Conservation (phyloP, 805 yeast genomes). For the Starmerella bacillaris region DNA sequence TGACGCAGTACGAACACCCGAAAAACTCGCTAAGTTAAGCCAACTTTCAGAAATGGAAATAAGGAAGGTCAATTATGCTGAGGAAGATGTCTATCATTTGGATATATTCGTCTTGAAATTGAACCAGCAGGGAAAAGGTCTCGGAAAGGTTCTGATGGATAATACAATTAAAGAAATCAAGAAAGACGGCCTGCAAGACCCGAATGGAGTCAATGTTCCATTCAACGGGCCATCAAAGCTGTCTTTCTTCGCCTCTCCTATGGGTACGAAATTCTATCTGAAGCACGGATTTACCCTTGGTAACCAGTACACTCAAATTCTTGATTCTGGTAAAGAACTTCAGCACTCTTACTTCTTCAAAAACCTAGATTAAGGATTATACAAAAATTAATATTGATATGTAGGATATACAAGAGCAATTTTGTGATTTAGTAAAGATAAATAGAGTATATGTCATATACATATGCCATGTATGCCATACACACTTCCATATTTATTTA, state of each 20-base stretch:
- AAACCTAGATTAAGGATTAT: slow-evolving; percentile 2
- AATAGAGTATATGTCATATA: no score
- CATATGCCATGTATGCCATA: no score
- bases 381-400: no score
- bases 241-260: slow-evolving; percentile 12
- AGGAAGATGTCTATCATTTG: slow-evolving; percentile 3
- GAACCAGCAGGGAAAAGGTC: slow-evolving; percentile 9
- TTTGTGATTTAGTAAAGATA: no score
- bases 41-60: slow-evolving; percentile 5
- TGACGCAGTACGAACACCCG: slow-evolving; percentile 1
- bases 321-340: slow-evolving; percentile 6
- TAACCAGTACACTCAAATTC: not conserved
- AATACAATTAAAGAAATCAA: slow-evolving; percentile 1
- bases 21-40: slow-evolving; percentile 1
- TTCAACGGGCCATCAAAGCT: slow-evolving; percentile 11
- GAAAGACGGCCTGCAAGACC: slow-evolving; percentile 3
- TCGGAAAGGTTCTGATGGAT: slow-evolving; percentile 7
- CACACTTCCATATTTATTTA: not conserved
- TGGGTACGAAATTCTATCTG: slow-evolving; percentile 8
- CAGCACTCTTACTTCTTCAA: slow-evolving; percentile 8
- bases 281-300: slow-evolving; percentile 9
- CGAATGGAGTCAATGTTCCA: slow-evolving; percentile 5
- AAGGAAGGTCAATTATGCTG: slow-evolving; percentile 4
- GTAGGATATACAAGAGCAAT: no score
- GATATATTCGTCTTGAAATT: slow-evolving; percentile 2